These are phyloP conservation scores for Colletotrichum plurivorum DNA, from an alignment of 2,329 filamentous ascomycete species.

Conservation along the genomic window DNA sequence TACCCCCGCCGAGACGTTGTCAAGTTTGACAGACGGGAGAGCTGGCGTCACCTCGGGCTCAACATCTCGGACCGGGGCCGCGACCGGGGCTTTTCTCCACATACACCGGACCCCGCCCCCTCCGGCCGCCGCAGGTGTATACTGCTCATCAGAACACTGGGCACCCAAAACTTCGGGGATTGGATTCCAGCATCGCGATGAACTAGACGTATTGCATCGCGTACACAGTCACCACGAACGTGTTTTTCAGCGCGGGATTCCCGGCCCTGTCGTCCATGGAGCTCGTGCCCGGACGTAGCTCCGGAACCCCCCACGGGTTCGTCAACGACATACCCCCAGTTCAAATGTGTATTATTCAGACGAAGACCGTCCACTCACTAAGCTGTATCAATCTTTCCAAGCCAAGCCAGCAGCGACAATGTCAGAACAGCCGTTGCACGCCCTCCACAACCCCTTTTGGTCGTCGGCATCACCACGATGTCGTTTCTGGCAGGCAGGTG, in stretches of 20 bases:
- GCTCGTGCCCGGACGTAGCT: conserved; percentile 17
- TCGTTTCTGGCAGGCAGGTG: neutral
- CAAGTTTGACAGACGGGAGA: neutral
- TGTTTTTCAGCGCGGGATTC: neutral
- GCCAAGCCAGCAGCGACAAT: neutral
- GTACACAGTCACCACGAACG: conserved; percentile 9
- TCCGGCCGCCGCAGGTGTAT: conserved; percentile 8
- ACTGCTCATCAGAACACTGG: neutral
- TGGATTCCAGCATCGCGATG: conserved; percentile 10
- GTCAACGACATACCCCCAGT: neutral
- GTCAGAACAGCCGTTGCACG: neutral
- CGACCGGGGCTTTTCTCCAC: neutral
- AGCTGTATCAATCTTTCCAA: neutral
- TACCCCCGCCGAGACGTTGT: neutral
- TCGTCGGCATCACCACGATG: neutral
- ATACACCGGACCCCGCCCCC: neutral
- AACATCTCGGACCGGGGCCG: neutral
- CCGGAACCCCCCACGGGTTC: neutral
- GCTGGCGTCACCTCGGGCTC: neutral
- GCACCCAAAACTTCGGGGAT: neutral
- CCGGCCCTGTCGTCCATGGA: neutral
- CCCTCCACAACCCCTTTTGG: neutral
- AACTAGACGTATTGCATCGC: neutral
- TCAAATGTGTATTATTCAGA: neutral
- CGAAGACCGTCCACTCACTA: neutral